Base-by-base conservation (phyloP, 179 eudicot species). In the Vitellaria paradoxa region DNA sequence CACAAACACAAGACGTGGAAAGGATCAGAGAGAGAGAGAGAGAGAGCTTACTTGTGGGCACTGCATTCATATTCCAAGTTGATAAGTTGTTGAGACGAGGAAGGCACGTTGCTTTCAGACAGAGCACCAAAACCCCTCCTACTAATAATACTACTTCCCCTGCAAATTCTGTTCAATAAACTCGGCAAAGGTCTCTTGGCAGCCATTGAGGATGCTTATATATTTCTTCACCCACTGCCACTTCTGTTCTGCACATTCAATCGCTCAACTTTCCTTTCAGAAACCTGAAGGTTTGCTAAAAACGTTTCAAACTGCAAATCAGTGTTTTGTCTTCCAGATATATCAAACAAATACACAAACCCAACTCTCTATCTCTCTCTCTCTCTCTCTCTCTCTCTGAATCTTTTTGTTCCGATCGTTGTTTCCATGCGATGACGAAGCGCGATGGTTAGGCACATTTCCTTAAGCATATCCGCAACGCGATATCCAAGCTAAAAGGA, bases 41-140 rank as follows among this genome's bases (percentile, higher is more conserved):
- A 30, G 30, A 65, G 52, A 64, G 57, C 1, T 26, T 70, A 78
- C 80, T 78, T 78, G 76, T 78, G 80, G 42, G 80, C 80, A 37
- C 80, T 78, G 70, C 63, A 40, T 26, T 78, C 47, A 30, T 47
- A 71, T 63, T 78, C 80, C 67, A 78, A 60, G 21, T 63, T 20
- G 9, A 78, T 78, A 15, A 78, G 80, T 50, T 71, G 75, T 63
- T 78, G 76, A 17, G 80, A 78, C 0, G 80, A 78, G 45, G 70
- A 71, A 78, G 76, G 76, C 70, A 66, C 49, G 57, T 47, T 61
- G 46, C 68, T 77, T 40, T 78, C 80, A 30, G 80, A n/a, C 1
- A 71, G 49, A 26, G 76, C 12, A 0, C 80, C 47, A 20, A 70
- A 78, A 53, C 53, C 63, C 80, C 76, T 72, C 12, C 8, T 69